Evolutionary conservation across 2,329 filamentous ascomycete genomes (phyloP).

Genomic region (Aureobasidium sp.): DNA sequence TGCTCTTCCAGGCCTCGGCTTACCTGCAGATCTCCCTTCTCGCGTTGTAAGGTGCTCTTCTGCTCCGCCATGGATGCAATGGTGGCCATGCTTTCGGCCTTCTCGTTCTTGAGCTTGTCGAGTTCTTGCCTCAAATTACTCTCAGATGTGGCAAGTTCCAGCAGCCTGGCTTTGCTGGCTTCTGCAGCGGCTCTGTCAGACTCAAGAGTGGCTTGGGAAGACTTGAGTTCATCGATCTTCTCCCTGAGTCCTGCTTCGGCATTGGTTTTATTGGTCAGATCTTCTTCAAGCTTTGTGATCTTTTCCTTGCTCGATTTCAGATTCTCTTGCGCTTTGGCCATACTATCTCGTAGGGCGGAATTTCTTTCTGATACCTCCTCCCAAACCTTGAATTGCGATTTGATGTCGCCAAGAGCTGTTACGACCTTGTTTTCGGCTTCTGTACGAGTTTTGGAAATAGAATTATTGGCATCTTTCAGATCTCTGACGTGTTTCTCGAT

Average conservation of each 20-base stretch:
- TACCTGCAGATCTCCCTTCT: conserved; percentile 7
- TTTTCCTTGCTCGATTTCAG: neutral
- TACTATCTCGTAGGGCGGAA: neutral
- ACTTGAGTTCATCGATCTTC: neutral
- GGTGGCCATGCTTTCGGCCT: neutral
- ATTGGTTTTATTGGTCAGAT: neutral
- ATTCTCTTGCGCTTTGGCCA: neutral
- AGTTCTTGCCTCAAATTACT: neutral
- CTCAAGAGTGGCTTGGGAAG: neutral
- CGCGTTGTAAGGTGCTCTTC: neutral
- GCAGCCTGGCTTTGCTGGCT: neutral
- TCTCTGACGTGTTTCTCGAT: neutral
- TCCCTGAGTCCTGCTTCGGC: neutral
- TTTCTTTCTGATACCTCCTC: neutral
- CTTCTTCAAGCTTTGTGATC: neutral
- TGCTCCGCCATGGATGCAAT: conserved; percentile 1
- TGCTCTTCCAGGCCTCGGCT: neutral
- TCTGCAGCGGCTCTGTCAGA: neutral
- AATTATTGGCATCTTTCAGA: neutral
- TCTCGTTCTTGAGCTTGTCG: neutral
- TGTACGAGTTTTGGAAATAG: neutral
- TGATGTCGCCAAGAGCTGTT: neutral
- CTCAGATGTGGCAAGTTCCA: neutral
- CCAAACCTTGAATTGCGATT: neutral
- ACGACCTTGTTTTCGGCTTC: neutral